Base-by-base conservation (phyloP, 192 early-diverging fungal species). In the Umbelopsis vinacea region DNA sequence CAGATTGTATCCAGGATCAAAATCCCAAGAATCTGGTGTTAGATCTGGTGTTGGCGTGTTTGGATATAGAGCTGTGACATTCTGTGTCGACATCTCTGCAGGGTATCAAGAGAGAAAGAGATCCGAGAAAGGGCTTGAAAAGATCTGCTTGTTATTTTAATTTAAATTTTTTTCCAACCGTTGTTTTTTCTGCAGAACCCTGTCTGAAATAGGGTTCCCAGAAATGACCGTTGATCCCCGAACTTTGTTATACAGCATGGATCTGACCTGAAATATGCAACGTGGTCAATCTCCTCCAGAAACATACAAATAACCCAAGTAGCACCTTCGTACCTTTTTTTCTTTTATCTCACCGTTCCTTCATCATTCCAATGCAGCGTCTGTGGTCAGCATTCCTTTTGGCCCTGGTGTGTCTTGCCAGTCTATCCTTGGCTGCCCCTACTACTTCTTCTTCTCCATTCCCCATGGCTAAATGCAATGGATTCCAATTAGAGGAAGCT, bases 401-500 rank as follows among this genome's bases (percentile, higher is more conserved):
- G 40, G 40, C 40, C 40, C 11, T 43, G 40, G 40, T 43, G 40
- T 43, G 40, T 12, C 40, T 43, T 12, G 40, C 40, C 40, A 43
- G 40, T 43, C 40, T 43, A 11, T 11, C 40, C 11, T 43, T 43
- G 40, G 40, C 26, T 29, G 54, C 54, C 6, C 23, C 54, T 57
- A 21, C 26, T 57, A 10, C 9, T 63, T 22, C 33, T 19, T 0
- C 24, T 37, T 24, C 45, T 3, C 67, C 69, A 23, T 70, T 70
- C 52, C 69, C 69, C 9, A 70, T 70, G 69, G 14, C 69, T 10
- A 43, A 33, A 37, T 70, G 69, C 50, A 23, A 70, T 17, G 69
- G 69, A n/a, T 47, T 70, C 22, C n/a, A 47, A 70, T 55, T 70
- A n/a, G 69, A 70, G n/a, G 69, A 70, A 33, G 69, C 69, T 38